Percentiles rank a stretch among this genome's conserved stretches.
Conservation (phyloP, 495 filamentous ascomycete species). For the Trichoderma virens region DNA sequence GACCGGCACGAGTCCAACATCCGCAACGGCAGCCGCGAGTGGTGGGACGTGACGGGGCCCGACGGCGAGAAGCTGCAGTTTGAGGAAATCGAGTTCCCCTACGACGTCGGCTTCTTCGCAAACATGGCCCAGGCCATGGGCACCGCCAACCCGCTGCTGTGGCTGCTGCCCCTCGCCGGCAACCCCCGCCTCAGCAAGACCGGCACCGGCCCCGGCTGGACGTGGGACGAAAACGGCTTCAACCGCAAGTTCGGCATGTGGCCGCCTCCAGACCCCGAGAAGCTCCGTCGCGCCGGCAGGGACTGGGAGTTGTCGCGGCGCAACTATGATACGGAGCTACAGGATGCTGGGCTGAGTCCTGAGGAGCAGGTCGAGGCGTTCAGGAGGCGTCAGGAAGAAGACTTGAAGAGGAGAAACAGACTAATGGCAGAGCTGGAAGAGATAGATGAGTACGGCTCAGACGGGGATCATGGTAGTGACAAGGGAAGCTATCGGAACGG, state of each 20-base stretch:
- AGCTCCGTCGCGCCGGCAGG: conserved; percentile 45
- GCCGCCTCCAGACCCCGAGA: conserved; percentile 89
- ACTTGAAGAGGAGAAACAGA: conserved; percentile 18
- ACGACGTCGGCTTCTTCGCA: conserved; percentile 79
- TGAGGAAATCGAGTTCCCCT: conserved; percentile 73
- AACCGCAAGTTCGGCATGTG: conserved; percentile 62
- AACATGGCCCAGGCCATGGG: conserved; percentile 76
- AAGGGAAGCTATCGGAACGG: conserved; percentile 25
- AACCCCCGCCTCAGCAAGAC: conserved; percentile 23
- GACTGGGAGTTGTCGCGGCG: conserved; percentile 23
- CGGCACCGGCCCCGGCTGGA: conserved; percentile 41
- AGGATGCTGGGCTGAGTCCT: conserved; percentile 25
- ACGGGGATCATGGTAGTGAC: conserved; percentile 20
- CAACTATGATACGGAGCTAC: conserved; percentile 1
- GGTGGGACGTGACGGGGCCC: conserved; percentile 10
- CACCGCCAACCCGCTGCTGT: conserved; percentile 34
- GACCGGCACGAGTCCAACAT: conserved; percentile 76
- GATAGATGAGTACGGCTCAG: conserved; percentile 26
- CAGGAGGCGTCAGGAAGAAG: conserved; percentile 20
- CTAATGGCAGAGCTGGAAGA: conserved; percentile 37
- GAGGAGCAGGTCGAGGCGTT: conserved; percentile 39
- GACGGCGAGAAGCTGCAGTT: conserved; percentile 35
- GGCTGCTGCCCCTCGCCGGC: conserved; percentile 43
- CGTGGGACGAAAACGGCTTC: conserved; percentile 78
- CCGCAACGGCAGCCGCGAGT: conserved; percentile 46